Conservation (phyloP, 768 basidiomycete genomes). For the Naganishia vaughanmartiniae region DNA sequence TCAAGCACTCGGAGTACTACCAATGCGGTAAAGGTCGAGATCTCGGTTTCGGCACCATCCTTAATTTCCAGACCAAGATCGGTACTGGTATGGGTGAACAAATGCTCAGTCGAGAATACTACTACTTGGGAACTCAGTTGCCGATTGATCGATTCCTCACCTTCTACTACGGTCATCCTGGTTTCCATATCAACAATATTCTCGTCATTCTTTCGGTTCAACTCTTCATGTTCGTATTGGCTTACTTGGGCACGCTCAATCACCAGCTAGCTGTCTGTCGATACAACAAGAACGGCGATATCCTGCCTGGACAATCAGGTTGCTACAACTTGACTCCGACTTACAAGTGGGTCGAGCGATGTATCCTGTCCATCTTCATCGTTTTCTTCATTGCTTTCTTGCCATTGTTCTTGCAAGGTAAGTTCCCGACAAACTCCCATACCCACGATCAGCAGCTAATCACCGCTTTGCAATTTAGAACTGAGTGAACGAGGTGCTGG, state of each 20-base stretch:
- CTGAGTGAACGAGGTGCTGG: constrained; percentile 90
- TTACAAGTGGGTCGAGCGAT: constrained; percentile 90
- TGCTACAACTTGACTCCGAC: constrained; percentile 94
- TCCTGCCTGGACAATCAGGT: constrained; percentile 73
- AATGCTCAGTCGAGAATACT: constrained; percentile 98
- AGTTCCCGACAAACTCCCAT: neutral
- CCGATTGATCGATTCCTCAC: constrained; percentile 98
- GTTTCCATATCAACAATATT: constrained; percentile 99
- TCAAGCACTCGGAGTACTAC: constrained; percentile 99
- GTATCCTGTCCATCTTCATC: constrained; percentile 96
- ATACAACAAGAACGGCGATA: constrained; percentile 69
- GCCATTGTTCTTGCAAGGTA: constrained; percentile 79
- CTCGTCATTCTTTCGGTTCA: constrained; percentile 95
- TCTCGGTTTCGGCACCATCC: constrained; percentile 95
- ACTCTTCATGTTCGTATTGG: constrained; percentile 88
- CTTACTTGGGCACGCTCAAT: constrained; percentile 90
- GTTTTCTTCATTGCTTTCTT: constrained; percentile 97
- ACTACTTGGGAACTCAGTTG: constrained; percentile 95
- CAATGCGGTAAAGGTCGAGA: constrained; percentile 99
- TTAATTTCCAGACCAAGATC: constrained; percentile 99
- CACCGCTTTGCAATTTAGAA: constrained; percentile 59
- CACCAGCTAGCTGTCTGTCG: constrained; percentile 73
- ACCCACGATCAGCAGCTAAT: neutral
- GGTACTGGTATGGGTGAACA: constrained; percentile 99
- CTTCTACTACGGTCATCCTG: constrained; percentile 99